Conservation (phyloP, 164 flowering plant species). For the Echeveria elegans region DNA sequence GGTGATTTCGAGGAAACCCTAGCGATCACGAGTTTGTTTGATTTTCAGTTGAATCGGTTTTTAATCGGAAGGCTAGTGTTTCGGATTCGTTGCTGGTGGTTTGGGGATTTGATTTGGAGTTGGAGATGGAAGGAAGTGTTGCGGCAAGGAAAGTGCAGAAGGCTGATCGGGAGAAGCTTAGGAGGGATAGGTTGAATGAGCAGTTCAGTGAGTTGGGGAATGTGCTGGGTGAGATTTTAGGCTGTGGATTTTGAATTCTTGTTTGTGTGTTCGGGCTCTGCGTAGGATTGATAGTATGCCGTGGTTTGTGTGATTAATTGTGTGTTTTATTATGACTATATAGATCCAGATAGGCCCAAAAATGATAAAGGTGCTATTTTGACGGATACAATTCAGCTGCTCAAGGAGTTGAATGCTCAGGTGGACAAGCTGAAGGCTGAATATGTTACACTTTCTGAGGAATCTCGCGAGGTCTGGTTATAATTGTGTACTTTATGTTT, state of each 20-base stretch:
- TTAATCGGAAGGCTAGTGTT: not conserved
- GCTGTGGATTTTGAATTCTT: not conserved
- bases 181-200: constrained; percentile 88
- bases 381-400: constrained; percentile 67
- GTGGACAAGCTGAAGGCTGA: constrained; percentile 74
- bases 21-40: not conserved
- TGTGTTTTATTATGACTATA: constrained; percentile 13
- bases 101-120: constrained; percentile 28
- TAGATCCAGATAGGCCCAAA: constrained; percentile 95
- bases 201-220: constrained; percentile 80
- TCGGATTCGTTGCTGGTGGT: constrained; percentile 13
- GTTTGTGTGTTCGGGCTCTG: not conserved
- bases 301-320: not conserved
- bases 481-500: not conserved
- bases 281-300: not conserved
- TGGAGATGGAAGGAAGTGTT: constrained; percentile 37
- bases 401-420: constrained; percentile 80
- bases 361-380: constrained; percentile 90
- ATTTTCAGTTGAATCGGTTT: not conserved
- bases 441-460: constrained; percentile 57
- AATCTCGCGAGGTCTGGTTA: constrained; percentile 90
- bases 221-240: constrained; percentile 42
- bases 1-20: not conserved
- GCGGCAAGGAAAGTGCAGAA: constrained; percentile 79
- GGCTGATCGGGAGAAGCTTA: constrained; percentile 86